These are phyloP conservation scores for Schizophyllum commune DNA, from an alignment of 1,284 basidiomycete species.

Conservation along the genomic window DNA sequence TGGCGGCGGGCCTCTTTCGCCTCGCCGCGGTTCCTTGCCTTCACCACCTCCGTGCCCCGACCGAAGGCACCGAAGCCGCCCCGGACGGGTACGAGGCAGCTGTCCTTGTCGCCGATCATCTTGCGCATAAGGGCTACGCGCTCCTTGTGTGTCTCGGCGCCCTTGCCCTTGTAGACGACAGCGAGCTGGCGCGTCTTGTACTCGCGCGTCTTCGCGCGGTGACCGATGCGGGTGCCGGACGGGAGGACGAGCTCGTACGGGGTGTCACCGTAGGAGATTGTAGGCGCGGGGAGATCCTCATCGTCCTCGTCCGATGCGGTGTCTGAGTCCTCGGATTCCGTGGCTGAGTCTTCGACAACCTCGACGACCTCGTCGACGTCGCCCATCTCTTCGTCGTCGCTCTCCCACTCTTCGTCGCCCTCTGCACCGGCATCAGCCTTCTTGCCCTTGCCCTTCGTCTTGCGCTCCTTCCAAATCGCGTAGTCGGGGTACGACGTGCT, in stretches of 20 bases:
- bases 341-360: conserved; percentile 31
- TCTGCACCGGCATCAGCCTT: conserved; percentile 22
- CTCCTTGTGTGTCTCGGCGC: conserved; percentile 56
- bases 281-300: conserved; percentile 42
- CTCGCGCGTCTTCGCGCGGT: conserved; percentile 82
- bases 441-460: conserved; percentile 22
- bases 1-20: conserved; percentile 89
- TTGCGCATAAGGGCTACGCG: conserved; percentile 68
- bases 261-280: conserved; percentile 67
- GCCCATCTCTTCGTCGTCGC: conserved; percentile 38
- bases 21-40: conserved; percentile 91
- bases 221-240: conserved; percentile 88
- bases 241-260: conserved; percentile 90
- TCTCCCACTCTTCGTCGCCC: conserved; percentile 57
- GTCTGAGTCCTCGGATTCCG: conserved; percentile 21
- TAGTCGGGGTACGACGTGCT: conserved; percentile 69
- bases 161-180: conserved; percentile 14
- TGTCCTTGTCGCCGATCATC: conserved; percentile 73
- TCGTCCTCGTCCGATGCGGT: conserved; percentile 33
- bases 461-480: conserved; percentile 21
- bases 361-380: conserved; percentile 49
- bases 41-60: conserved; percentile 72
- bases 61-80: conserved; percentile 86
- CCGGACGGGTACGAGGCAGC: conserved; percentile 74
- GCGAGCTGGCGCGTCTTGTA: conserved; percentile 33